These are phyloP conservation scores for Dothiorella sarmentorum DNA, from an alignment of 2,329 filamentous ascomycete genomes.

Conservation along the genomic window DNA sequence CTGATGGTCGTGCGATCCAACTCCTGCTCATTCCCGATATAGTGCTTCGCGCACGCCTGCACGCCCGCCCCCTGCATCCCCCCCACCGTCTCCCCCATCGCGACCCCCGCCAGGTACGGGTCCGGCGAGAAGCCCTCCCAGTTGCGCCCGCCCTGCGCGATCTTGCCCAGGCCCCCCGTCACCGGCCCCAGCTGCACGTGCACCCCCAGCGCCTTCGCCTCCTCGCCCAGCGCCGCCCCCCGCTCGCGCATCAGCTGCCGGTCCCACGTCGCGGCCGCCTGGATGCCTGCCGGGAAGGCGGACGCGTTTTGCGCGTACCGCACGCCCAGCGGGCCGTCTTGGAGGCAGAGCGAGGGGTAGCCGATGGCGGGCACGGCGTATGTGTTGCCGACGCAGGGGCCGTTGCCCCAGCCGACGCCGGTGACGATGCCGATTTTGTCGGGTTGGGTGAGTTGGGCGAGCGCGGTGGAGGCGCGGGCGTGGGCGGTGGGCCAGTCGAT, in stretches of 20 bases:
- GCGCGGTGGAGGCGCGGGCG: background rate
- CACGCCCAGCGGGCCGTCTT: constrained; percentile 40
- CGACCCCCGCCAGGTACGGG: constrained; percentile 43
- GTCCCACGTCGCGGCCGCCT: constrained; percentile 39
- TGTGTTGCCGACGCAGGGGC: constrained; percentile 38
- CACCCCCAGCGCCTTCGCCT: constrained; percentile 43
- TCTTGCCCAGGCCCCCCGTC: constrained; percentile 30
- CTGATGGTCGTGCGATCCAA: constrained; percentile 52
- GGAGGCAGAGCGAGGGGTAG: constrained; percentile 38
- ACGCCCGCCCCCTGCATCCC: constrained; percentile 43
- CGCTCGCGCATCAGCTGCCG: constrained; percentile 32
- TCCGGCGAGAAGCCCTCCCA: constrained; percentile 46
- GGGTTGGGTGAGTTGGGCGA: constrained; percentile 34
- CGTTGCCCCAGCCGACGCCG: constrained; percentile 33
- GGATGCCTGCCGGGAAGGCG: constrained; percentile 40
- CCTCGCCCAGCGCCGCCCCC: constrained; percentile 34
- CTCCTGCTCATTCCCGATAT: constrained; percentile 62
- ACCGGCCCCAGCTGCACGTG: constrained; percentile 45
- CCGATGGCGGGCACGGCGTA: constrained; percentile 32
- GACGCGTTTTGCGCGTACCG: constrained; percentile 36
- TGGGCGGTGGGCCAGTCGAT: background rate
- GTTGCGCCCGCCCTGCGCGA: constrained; percentile 37
- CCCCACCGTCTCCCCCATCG: constrained; percentile 39
- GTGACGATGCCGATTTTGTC: constrained; percentile 42
- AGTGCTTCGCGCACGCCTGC: constrained; percentile 49